Conservation (phyloP, 2,329 filamentous ascomycete genomes). For the Neospermospora avenae region DNA sequence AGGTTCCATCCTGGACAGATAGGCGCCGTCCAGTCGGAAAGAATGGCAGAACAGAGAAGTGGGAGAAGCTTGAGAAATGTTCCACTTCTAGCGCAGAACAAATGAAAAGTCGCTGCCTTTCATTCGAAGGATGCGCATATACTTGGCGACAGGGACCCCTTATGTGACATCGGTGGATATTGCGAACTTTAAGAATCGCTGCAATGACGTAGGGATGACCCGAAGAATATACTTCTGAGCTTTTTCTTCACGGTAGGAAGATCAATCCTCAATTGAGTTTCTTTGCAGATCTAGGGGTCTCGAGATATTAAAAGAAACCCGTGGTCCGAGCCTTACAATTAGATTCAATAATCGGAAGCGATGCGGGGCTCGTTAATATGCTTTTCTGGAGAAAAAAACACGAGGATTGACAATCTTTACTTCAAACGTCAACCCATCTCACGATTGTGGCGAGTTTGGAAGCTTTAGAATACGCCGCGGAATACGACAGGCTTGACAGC, state of each 20-base stretch:
- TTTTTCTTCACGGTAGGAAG: not conserved
- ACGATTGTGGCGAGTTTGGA: not conserved
- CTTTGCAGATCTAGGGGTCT: conserved; percentile 2
- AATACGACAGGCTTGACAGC: no score
- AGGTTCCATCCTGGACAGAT: not conserved
- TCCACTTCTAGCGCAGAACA: not conserved
- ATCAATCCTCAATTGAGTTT: conserved; percentile 4
- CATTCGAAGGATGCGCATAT: not conserved
- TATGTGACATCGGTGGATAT: not conserved
- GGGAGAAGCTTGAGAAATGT: not conserved
- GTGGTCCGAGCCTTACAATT: not conserved
- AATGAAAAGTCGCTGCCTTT: not conserved
- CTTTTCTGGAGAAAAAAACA: not conserved
- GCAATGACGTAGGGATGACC: not conserved
- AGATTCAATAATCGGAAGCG: conserved; percentile 1
- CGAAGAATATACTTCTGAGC: not conserved
- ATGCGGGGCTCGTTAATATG: not conserved
- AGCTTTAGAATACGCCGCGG: not conserved
- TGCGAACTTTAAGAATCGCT: not conserved
- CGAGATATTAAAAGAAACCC: not conserved
- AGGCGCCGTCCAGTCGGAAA: not conserved
- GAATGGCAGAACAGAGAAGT: not conserved
- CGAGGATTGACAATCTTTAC: not conserved
- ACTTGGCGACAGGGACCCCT: conserved; percentile 1
- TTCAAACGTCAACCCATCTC: not conserved